These are phyloP conservation scores for Zygoascus bituminiphila DNA, from an alignment of 805 yeast genomes.

Conservation along the genomic window DNA sequence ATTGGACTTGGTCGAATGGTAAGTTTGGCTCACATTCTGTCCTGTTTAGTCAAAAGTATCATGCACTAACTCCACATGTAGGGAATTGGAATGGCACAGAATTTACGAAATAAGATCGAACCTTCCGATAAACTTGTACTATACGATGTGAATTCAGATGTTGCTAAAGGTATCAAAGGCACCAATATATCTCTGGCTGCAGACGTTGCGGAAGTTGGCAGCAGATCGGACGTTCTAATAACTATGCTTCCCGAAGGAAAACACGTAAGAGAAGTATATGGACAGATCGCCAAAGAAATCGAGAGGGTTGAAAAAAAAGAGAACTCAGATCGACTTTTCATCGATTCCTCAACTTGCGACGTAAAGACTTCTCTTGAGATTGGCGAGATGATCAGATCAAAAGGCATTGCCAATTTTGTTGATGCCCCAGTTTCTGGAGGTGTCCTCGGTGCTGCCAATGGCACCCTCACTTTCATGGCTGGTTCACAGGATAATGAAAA, in stretches of 20 bases:
- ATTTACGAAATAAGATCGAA: conserved; percentile 35
- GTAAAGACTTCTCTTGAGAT: conserved; percentile 38
- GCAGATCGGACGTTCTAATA: conserved; percentile 28
- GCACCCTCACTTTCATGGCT: conserved; percentile 45
- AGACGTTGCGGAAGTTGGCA: conserved; percentile 21
- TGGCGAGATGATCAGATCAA: conserved; percentile 32
- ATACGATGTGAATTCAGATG: conserved; percentile 34
- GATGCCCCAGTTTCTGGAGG: conserved; percentile 55
- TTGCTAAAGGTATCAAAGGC: conserved; percentile 24
- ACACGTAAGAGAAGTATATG: conserved; percentile 38
- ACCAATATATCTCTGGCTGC: conserved; percentile 16
- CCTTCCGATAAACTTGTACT: conserved; percentile 36
- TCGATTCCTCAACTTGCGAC: conserved; percentile 48
- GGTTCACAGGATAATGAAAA: conserved; percentile 30
- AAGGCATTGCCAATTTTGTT: conserved; percentile 34
- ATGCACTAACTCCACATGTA: conserved; percentile 1
- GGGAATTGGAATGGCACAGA: conserved; percentile 46
- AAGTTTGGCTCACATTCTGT: not conserved
- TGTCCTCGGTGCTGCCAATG: conserved; percentile 45
- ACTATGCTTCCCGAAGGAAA: conserved; percentile 51
- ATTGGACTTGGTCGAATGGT: conserved; percentile 52
- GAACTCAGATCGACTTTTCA: conserved; percentile 25
- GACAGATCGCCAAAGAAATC: conserved; percentile 32
- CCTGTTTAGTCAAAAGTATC: not conserved
- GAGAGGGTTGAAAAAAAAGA: conserved; percentile 12